Conservation (phyloP, 2,329 filamentous ascomycete genomes). For the Exophiala calicioides region DNA sequence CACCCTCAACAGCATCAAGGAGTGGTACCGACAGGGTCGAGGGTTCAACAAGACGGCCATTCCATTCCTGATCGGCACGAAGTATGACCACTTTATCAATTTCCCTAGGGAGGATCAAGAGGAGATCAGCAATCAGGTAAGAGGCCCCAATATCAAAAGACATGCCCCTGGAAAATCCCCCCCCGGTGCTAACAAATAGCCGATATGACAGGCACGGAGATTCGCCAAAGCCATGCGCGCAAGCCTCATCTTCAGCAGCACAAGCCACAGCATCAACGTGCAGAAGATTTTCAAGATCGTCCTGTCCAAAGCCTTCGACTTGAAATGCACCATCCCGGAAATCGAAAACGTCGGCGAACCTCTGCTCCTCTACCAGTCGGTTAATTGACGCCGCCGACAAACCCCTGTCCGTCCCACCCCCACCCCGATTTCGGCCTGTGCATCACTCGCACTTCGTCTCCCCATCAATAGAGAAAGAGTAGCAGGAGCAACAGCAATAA, state of each 20-base stretch:
- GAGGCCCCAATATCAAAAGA: background rate
- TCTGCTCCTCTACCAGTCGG: constrained; percentile 80
- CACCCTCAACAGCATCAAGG: constrained; percentile 98
- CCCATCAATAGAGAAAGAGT: too few relatives aligned
- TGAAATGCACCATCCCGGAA: constrained; percentile 98
- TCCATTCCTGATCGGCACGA: constrained; percentile 93
- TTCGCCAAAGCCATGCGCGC: constrained; percentile 99
- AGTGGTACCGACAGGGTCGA: constrained; percentile 96
- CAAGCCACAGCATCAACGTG: constrained; percentile 98
- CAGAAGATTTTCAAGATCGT: constrained; percentile 99
- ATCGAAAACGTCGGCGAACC: constrained; percentile 98
- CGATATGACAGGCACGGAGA: constrained; percentile 70
- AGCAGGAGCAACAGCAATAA: too few relatives aligned
- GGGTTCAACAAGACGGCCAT: constrained; percentile 99
- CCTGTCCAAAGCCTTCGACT: constrained; percentile 94
- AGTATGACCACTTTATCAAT: constrained; percentile 99
- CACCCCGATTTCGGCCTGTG: too few relatives aligned
- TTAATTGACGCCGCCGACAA: constrained; percentile 23
- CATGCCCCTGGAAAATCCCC: constrained; percentile 28
- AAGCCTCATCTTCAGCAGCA: constrained; percentile 96
- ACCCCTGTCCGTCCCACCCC: too few relatives aligned
- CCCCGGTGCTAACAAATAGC: background rate
- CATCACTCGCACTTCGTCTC: too few relatives aligned
- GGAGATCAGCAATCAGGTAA: constrained; percentile 93
- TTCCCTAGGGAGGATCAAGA: constrained; percentile 97